These are phyloP conservation scores for Schwanniomyces occidentalis DNA, from an alignment of 805 yeast genomes.

Conservation along the genomic window DNA sequence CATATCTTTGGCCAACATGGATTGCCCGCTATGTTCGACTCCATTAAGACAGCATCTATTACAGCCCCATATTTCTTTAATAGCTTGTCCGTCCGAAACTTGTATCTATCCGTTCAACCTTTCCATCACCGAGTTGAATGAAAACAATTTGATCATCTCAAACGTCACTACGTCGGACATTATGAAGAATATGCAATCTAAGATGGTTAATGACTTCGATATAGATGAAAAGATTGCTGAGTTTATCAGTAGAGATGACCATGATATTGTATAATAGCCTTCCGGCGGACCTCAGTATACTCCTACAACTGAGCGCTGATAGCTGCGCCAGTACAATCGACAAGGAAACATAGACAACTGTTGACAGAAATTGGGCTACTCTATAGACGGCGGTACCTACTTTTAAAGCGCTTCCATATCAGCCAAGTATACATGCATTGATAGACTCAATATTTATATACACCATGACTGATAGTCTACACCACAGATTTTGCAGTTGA, in stretches of 20 bases:
- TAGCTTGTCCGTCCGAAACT: slow-evolving; percentile 26
- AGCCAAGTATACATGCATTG: too few relatives aligned
- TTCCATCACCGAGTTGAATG: slow-evolving; percentile 26
- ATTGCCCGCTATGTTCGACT: slow-evolving; percentile 30
- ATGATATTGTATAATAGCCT: slow-evolving; percentile 8
- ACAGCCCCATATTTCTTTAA: slow-evolving; percentile 25
- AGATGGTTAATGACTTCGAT: slow-evolving; percentile 23
- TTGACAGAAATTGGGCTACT: too few relatives aligned
- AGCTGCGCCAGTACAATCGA: too few relatives aligned
- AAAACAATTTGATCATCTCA: slow-evolving; percentile 18
- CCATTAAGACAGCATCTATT: slow-evolving; percentile 24
- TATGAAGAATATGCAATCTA: slow-evolving; percentile 24
- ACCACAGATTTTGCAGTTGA: too few relatives aligned
- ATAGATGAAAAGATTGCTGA: slow-evolving; percentile 25
- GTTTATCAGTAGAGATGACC: slow-evolving; percentile 24
- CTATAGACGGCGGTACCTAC: too few relatives aligned
- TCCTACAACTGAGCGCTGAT: too few relatives aligned
- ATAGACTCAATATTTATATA: too few relatives aligned
- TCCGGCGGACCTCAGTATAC: background rate
- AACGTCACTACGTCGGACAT: slow-evolving; percentile 23
- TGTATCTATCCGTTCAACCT: slow-evolving; percentile 38
- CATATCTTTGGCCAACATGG: slow-evolving; percentile 12
- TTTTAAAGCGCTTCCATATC: too few relatives aligned
- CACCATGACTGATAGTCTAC: too few relatives aligned
- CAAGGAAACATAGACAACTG: too few relatives aligned